Base-by-base conservation (phyloP, 176 grass and related monocot genomes). In the Lolium rigidum region DNA sequence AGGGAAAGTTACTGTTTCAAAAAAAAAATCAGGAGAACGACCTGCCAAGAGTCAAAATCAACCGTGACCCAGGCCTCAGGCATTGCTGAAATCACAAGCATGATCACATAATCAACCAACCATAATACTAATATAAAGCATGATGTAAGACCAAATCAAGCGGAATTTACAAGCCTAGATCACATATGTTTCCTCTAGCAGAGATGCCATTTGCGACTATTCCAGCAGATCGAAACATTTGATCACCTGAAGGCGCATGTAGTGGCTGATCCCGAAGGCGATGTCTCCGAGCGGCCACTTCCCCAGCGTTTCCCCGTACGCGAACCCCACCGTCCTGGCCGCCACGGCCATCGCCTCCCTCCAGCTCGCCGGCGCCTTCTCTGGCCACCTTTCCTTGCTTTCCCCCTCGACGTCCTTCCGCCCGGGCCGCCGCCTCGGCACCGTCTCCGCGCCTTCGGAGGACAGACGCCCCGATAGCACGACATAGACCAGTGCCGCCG, bases 261-360 rank as follows among this genome's bases (percentile, higher is more conserved):
- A 87, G 67, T 89, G 87, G 57, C 69, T 95, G 89, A 98, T 95
- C 52, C 95, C 95, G 48, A 97, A 95, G 13, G 89, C 80, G 72
- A 98, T 85, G 72, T 95, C 95, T 10, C 79, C 86, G 20, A 98
- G 25, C 16, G 89, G 77, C 90, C 92, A 98, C 84, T 88, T 91
- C 15, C 91, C 95, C 3, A 95, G 82, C 68, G 95, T 95, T 82
- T 95, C 89, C 2, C 83, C 71, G 85, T 86, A 95, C 44, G 89
- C 77, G 50, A 93, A 89, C 41, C 87, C 73, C 16, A 89, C 63
- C 74, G 91, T 93, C 58, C 63, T 83, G 49, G 87, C 76, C 14
- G 71, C 82, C 59, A 91, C 80, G 17, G 70, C 70, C 8, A 69
- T 39, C 3, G 89, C 87, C 31, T 92, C 81, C 54, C 65, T 37